Evolutionary conservation across 2,329 filamentous ascomycete genomes (phyloP), one percentile per base, ranked within the genome.

Genomic region (Nemania abortiva): DNA sequence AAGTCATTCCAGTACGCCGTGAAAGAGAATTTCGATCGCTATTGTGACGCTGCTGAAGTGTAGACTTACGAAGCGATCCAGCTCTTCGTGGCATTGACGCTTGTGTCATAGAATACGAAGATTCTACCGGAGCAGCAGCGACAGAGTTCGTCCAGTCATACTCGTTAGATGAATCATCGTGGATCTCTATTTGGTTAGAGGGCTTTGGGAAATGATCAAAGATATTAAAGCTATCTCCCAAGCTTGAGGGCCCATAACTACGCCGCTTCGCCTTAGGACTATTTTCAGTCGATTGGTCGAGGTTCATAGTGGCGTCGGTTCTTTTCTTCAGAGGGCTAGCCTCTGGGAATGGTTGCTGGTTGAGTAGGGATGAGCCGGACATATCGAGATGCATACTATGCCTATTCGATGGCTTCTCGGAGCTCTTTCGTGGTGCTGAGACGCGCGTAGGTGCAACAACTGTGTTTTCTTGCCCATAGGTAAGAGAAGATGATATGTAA

Each of bases 231-330:
- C 87, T 86, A 29, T 84, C 79, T 54, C 86, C 85, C 70, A 91
- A 84, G 73, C 83, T 88, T n/a, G 90, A 85, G 52, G 90, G 87
- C 58, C 91, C 91, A 79, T 97, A 93, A 81, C 95, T 98, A 76
- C 96, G 90, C 73, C 96, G 89, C 84, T 98, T 98, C 55, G 95
- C 93, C 68, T 95, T 92, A 0, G 96, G 95, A 77, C 93, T 98
- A 74, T 92, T 92, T 65, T 92, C 85, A 74, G 87, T 91, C 31
- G 90, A 86, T 72, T 93, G 91, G 76, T 97, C 95, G 57, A 97
- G 83, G 76, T 93, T 94, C 92, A 97, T 95, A 60, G 91, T 91
- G 52, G 92, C 91, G 82, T 98, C 95, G 77, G 92, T 95, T 75
- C 96, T 90, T 86, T 98, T 91, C 86, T 98, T 98, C 74, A 98